Evolutionary conservation across 73 alveolate genomes (phyloP).

Genomic region (Durusdinium trenchii): DNA sequence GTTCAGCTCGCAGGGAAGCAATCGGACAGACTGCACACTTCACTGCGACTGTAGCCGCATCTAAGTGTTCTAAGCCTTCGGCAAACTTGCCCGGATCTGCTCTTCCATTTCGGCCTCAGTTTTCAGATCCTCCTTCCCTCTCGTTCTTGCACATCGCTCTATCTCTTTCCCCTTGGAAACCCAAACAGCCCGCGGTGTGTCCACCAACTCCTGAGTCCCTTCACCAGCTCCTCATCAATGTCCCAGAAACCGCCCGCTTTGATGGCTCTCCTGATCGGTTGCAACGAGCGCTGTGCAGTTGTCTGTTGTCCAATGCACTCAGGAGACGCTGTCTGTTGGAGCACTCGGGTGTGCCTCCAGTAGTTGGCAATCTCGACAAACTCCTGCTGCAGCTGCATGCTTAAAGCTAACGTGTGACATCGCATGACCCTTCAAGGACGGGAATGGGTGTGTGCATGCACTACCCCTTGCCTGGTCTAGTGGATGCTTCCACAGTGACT

Average conservation of each 20-base stretch:
- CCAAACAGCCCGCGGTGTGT: too few relatives aligned
- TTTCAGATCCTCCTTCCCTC: background rate
- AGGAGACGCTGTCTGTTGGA: too few relatives aligned
- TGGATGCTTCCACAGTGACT: slow-evolving; percentile 88
- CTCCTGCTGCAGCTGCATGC: background rate
- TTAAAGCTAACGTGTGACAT: too few relatives aligned
- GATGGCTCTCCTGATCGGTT: slow-evolving; percentile 65
- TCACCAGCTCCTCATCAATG: slow-evolving; percentile 80
- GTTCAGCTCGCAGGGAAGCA: too few relatives aligned
- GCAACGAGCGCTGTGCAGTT: background rate
- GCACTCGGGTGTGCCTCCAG: slow-evolving; percentile 80
- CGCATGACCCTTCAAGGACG: background rate
- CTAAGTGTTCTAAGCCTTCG: background rate
- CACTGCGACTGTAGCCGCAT: background rate
- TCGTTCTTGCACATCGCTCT: background rate
- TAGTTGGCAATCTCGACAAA: slow-evolving; percentile 90
- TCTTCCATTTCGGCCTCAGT: slow-evolving; percentile 84
- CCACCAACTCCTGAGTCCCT: background rate
- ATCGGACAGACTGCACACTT: background rate
- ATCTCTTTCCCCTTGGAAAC: background rate
- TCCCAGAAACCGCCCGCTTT: slow-evolving; percentile 91
- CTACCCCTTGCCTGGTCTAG: slow-evolving; percentile 33
- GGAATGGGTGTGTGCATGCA: background rate
- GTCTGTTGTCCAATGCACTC: too few relatives aligned
- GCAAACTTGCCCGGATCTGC: slow-evolving; percentile 72